phyloP scores from a whole-genome alignment of 352 stramenopile genomes.

The Phytophthora europaea region DNA sequence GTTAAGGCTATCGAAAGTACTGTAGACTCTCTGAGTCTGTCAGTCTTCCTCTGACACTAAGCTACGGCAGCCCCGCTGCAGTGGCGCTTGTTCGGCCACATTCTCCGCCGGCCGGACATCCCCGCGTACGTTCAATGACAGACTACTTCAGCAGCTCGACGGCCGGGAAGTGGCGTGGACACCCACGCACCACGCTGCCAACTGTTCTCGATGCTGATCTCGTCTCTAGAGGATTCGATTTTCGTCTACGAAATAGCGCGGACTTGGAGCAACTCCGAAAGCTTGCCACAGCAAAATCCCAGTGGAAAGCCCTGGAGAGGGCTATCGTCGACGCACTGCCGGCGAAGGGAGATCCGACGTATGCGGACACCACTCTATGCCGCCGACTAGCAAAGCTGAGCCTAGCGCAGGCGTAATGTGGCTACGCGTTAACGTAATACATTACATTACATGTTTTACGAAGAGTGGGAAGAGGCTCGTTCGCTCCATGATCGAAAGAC shows the following conservation, averaged over 20 bases:
- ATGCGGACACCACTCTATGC: conserved; percentile 26
- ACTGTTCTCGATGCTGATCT: conserved; percentile 2
- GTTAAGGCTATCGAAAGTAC: too few species aligned
- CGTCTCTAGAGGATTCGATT: conserved; percentile 4
- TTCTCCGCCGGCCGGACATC: too few species aligned
- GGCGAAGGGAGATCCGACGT: conserved; percentile 12
- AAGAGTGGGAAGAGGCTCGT: too few species aligned
- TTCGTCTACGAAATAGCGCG: neutral
- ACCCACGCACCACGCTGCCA: conserved; percentile 4
- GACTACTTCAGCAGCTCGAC: too few species aligned
- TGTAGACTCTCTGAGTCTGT: too few species aligned
- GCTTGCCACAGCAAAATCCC: conserved; percentile 2
- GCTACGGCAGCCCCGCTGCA: too few species aligned
- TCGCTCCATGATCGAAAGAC: too few species aligned
- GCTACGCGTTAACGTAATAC: too few species aligned
- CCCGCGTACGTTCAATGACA: too few species aligned
- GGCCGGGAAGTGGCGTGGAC: conserved; percentile 3
- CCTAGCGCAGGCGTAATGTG: neutral
- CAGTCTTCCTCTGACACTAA: too few species aligned
- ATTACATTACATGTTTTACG: too few species aligned
- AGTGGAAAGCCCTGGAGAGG: neutral
- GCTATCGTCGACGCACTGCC: neutral
- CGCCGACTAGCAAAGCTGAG: conserved; percentile 22
- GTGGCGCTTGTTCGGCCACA: too few species aligned
- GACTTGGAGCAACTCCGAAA: conserved; percentile 9